Base-by-base conservation (phyloP, 164 flowering plant genomes). In the Chloranthus sessilifolius region DNA sequence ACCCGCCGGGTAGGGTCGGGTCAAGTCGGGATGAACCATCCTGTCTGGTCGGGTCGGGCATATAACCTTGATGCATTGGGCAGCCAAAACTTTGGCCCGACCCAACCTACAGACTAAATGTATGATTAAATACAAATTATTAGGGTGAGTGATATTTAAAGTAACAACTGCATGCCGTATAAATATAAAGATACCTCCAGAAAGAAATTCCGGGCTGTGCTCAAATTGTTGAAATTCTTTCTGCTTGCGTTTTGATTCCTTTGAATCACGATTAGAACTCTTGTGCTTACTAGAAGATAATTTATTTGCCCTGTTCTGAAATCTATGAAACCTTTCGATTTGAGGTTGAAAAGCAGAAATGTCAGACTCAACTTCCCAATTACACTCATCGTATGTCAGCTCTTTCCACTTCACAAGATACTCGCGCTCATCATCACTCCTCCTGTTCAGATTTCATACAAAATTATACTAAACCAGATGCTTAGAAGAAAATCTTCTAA, bases 331-430 rank as follows among this genome's bases (percentile, higher is more conserved):
- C 52, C 59, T 87, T 55, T 83, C 90, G 28, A 94, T 83, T 73
- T 94, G 92, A 53, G 75, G 66, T 53, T 73, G 82, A 66, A 89
- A 94, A 14, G 95, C 74, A 58, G 92, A 78, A 48, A 94, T 83
- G 49, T 89, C 96, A 2, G 87, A 75, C 50, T 79, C 96, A 60
- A 61, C 61, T 62, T 94, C 99, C 99, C 99, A 94, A 35, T 71
- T 80, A 37, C 97, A 89, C 61, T 94, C 97, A 60, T 94, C 97
- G 67, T 94, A 89, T 3, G 71, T 7, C 57, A 94, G 96, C 50
- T 89, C 97, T 68, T 89, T 89, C 80, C 83, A 94, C 65, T 94
- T 94, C 27, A 94, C 97, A 67, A 85, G 66, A 71, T 87, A 89
- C 68, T 94, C 94, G 65, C 77, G 88, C 56, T 80, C 83, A 38